These are phyloP conservation scores for Neonectria faginata DNA, from an alignment of 2,329 filamentous ascomycete species.

Conservation along the genomic window DNA sequence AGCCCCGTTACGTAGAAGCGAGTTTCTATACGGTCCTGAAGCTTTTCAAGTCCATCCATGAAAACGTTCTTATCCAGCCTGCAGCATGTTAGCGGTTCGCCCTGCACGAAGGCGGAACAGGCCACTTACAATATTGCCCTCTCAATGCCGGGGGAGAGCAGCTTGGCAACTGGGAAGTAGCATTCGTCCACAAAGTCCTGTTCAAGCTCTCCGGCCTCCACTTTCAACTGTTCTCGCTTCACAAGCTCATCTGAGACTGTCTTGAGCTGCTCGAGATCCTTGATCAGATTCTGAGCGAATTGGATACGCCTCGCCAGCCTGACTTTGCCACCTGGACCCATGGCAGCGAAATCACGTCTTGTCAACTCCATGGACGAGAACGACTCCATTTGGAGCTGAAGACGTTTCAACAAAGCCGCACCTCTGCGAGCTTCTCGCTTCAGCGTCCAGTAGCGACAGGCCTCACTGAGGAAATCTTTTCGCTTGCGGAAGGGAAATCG, in stretches of 20 bases:
- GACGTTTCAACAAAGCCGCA: conserved; percentile 88
- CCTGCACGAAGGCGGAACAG: conserved; percentile 3
- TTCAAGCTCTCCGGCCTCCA: conserved; percentile 81
- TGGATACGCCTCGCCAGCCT: conserved; percentile 85
- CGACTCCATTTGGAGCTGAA: conserved; percentile 94
- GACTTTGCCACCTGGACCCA: conserved; percentile 86
- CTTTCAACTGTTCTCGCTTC: conserved; percentile 80
- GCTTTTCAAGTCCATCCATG: conserved; percentile 59
- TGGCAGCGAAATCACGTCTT: conserved; percentile 91
- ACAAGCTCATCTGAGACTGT: conserved; percentile 77
- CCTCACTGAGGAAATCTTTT: conserved; percentile 92
- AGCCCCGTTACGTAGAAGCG: conserved; percentile 70
- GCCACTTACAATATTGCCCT: conserved; percentile 81
- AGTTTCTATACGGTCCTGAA: conserved; percentile 65
- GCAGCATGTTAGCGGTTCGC: conserved; percentile 53
- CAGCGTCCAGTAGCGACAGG: conserved; percentile 97
- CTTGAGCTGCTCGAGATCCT: conserved; percentile 82
- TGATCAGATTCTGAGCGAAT: conserved; percentile 81
- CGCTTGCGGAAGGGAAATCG: conserved; percentile 85
- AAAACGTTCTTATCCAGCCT: conserved; percentile 76
- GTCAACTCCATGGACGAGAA: conserved; percentile 99
- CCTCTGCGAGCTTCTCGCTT: conserved; percentile 94
- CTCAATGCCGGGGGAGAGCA: conserved; percentile 82
- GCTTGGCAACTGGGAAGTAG: conserved; percentile 87
- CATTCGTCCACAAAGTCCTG: conserved; percentile 85